phyloP scores from a whole-genome alignment of 345 rosid genomes.

The Populus nigra region DNA sequence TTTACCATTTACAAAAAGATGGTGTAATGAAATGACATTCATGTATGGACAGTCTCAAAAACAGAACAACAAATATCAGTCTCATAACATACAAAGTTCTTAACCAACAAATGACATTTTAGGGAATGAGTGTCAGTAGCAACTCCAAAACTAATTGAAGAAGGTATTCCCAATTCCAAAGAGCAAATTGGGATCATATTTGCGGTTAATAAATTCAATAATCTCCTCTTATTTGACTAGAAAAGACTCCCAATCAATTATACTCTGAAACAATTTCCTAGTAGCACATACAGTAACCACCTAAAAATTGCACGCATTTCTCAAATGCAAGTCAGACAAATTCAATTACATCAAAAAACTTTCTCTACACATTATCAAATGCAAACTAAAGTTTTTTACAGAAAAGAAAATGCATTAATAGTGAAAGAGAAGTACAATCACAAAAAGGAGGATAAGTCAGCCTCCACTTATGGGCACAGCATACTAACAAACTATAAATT shows the following conservation, averaged over 20 bases:
- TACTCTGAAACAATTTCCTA: background rate
- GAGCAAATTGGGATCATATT: background rate
- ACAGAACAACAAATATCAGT: background rate
- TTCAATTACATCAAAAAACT: background rate
- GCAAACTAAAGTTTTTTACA: background rate
- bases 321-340: background rate
- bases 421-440: background rate
- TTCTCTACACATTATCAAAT: background rate
- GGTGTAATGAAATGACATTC: background rate
- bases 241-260: background rate
- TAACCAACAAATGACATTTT: background rate
- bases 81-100: background rate
- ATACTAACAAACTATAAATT: background rate
- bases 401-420: background rate
- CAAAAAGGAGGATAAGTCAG: background rate
- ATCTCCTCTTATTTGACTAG: background rate
- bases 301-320: background rate
- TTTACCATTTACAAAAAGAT: background rate
- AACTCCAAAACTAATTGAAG: background rate
- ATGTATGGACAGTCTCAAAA: background rate
- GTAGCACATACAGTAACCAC: background rate
- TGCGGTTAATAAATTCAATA: background rate
- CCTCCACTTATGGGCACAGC: background rate
- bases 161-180: background rate
- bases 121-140: background rate